Conservation (phyloP, 2,329 filamentous ascomycete species). For the Pestalotiopsis sp. region DNA sequence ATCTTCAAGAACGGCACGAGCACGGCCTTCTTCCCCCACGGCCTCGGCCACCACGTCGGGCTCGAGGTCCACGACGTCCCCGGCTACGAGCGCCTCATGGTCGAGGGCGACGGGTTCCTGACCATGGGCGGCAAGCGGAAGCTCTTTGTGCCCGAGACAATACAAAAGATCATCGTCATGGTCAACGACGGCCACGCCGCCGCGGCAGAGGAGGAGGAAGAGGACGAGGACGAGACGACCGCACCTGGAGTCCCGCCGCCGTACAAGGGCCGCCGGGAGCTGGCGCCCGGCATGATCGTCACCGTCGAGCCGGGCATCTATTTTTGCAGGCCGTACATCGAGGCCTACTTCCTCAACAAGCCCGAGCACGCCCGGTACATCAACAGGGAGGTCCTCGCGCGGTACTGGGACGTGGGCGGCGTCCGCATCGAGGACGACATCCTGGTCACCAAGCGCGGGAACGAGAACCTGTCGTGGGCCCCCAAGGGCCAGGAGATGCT, state of each 20-base stretch:
- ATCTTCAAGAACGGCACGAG: conserved; percentile 55
- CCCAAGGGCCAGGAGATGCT: conserved; percentile 77
- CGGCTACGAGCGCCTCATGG: conserved; percentile 11
- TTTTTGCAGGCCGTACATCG: conserved; percentile 74
- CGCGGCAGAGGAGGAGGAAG: not conserved
- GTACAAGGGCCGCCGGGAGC: conserved; percentile 39
- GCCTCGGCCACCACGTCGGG: conserved; percentile 66
- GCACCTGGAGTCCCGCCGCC: conserved; percentile 19
- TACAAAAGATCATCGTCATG: conserved; percentile 33
- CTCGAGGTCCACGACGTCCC: conserved; percentile 62
- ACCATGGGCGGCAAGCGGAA: conserved; percentile 26
- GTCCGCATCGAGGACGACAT: conserved; percentile 93
- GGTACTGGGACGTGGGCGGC: conserved; percentile 80
- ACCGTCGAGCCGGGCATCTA: conserved; percentile 83
- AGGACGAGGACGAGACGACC: conserved; percentile 11
- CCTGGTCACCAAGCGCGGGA: conserved; percentile 74
- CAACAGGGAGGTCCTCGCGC: conserved; percentile 64
- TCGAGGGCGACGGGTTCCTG: conserved; percentile 3
- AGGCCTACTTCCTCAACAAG: conserved; percentile 67
- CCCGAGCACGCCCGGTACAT: conserved; percentile 64
- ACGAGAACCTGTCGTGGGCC: conserved; percentile 81
- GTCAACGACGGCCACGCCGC: conserved; percentile 6
- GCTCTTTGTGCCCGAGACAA: conserved; percentile 31
- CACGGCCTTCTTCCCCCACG: conserved; percentile 68
- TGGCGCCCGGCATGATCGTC: conserved; percentile 68